phyloP scores from a whole-genome alignment of 1,284 basidiomycete genomes.

The Phellopilus nigrolimitatus region DNA sequence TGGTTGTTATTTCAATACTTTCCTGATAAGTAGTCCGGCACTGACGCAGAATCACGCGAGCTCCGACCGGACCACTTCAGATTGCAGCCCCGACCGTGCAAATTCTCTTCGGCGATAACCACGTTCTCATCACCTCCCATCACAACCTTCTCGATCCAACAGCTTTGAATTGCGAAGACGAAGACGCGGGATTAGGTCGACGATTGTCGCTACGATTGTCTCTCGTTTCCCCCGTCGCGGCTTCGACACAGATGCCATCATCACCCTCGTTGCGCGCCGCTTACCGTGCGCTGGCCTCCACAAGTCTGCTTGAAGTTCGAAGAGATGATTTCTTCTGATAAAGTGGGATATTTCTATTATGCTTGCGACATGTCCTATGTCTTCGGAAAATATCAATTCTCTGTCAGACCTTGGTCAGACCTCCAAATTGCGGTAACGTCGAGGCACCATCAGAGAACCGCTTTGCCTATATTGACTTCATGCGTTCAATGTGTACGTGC shows the following conservation, averaged over 20 bases:
- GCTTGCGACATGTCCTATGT: no score
- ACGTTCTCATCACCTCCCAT: neutral
- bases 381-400: no score
- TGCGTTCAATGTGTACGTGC: neutral
- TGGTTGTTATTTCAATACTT: no score
- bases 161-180: neutral
- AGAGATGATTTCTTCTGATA: neutral
- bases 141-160: neutral
- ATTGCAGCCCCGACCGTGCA: no score
- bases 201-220: conserved; percentile 10
- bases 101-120: no score
- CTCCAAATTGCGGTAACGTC: neutral
- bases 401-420: no score
- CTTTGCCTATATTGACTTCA: conserved; percentile 1
- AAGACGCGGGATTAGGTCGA: conserved; percentile 5
- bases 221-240: neutral
- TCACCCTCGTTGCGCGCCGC: neutral
- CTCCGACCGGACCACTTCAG: no score
- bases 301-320: neutral
- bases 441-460: conserved; percentile 6
- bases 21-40: no score
- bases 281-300: neutral
- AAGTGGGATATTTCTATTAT: no score
- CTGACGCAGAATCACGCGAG: no score
- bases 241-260: conserved; percentile 1